A percentile compares a stretch with the other conserved stretches of the same genome.
phyloP scores from a whole-genome alignment of 2,329 filamentous ascomycete species.

The Talaromyces sp. region DNA sequence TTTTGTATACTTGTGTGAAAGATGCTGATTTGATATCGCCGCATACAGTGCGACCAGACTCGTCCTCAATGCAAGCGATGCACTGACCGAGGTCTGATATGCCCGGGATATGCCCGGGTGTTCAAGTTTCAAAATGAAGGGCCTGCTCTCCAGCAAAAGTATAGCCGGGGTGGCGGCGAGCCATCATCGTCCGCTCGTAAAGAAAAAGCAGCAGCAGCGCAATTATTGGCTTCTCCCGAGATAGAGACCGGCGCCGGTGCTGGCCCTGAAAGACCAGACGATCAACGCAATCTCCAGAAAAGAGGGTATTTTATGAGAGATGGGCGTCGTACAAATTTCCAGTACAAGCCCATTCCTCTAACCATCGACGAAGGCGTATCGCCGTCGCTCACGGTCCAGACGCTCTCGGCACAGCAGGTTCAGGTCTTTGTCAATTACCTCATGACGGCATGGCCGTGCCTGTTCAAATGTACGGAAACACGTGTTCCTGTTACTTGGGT shows the following conservation, averaged over 20 bases:
- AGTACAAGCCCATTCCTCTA: slow-evolving; percentile 3
- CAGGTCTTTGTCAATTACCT: slow-evolving; percentile 23
- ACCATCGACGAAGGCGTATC: slow-evolving; percentile 17
- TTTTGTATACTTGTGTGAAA: background rate
- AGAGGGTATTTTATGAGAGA: background rate
- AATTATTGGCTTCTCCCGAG: background rate
- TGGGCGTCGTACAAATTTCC: background rate
- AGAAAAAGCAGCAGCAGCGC: background rate
- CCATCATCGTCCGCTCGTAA: background rate
- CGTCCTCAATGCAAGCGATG: slow-evolving; percentile 24
- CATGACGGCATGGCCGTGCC: slow-evolving; percentile 19
- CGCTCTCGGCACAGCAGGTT: slow-evolving; percentile 18
- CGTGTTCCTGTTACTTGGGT: slow-evolving; percentile 23
- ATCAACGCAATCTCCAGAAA: no score
- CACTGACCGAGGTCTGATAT: slow-evolving; percentile 19
- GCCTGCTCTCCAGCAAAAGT: slow-evolving; percentile 20
- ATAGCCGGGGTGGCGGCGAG: slow-evolving; percentile 7
- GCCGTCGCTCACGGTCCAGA: slow-evolving; percentile 20
- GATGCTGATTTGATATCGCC: background rate
- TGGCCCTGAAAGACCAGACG: background rate
- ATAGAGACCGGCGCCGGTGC: background rate
- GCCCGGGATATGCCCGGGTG: slow-evolving; percentile 17
- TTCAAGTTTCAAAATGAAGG: slow-evolving; percentile 26
- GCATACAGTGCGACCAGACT: slow-evolving; percentile 21
- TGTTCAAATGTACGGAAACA: slow-evolving; percentile 21